Base-by-base conservation (phyloP, 2,329 filamentous ascomycete genomes). In the Elsinoe fawcettii region DNA sequence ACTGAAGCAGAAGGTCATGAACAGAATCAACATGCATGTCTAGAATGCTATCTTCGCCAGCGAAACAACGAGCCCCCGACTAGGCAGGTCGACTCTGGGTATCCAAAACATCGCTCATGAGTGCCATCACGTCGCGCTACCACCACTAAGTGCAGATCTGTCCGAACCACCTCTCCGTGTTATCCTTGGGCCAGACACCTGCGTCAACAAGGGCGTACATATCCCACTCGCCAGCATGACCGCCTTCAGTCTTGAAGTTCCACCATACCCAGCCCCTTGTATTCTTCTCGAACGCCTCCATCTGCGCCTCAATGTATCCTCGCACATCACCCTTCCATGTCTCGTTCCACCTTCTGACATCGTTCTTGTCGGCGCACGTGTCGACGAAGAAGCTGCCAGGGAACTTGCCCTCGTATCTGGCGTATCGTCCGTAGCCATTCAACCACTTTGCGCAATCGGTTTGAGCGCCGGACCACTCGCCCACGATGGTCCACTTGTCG, bases 401-500 rank as follows among this genome's bases (percentile, higher is more conserved):
- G 62, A 75, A 80, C 2, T 75, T 77, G 12, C 82, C 83, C 58
- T 83, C 79, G 66, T 81, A 84, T 34, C 85, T 76, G 7, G 83
- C 76, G 11, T 83, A 83, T 43, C 80, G 70, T 1, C 78, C 78
- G 58, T 78, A 79, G 39, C 84, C 75, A 59, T 78, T 78, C 51
- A 78, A 71, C 41, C 71, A 73, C 30, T 68, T 68, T 9, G 79
- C 77, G 63, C 79, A 80, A 65, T 83, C 80, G 2, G 84, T 87
- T 76, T 86, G 79, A 12, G 83, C 84, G 20, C 77, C 84, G 1
- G 80, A 81, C 84, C 84, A 87, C 67, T 88, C 85, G 41, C 85
- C 85, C 4, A 85, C 78, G 56, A 87, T 73, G n/a, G 80, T 78
- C 77, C 80, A 84, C 68, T 87, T 86, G 67, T 87, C 82, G 4